Evolutionary conservation across 768 basidiomycete species (phyloP).

Genomic region (Calocera cornea): DNA sequence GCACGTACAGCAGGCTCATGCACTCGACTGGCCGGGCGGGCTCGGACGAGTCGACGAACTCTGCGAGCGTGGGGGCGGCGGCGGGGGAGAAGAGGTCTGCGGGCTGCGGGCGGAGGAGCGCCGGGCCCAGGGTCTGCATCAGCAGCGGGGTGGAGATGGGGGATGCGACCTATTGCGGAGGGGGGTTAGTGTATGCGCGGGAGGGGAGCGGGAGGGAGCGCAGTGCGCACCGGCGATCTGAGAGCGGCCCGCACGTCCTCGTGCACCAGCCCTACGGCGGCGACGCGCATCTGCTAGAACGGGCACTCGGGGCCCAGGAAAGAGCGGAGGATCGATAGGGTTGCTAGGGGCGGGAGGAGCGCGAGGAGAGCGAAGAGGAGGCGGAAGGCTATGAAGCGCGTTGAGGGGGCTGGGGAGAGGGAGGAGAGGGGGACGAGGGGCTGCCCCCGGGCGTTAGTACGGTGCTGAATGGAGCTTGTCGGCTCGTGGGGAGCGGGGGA

Average conservation of each 20-base stretch:
- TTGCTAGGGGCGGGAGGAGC: conserved; percentile 33
- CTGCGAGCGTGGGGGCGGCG: conserved; percentile 26
- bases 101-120: conserved; percentile 45
- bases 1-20: conserved; percentile 53
- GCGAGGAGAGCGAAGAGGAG: conserved; percentile 42
- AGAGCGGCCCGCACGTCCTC: conserved; percentile 47
- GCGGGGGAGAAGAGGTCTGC: conserved; percentile 38
- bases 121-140: conserved; percentile 43
- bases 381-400: conserved; percentile 49
- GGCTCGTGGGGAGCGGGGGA: too few relatives aligned
- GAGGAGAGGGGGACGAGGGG: conserved; percentile 43
- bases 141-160: conserved; percentile 44
- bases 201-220: conserved; percentile 14
- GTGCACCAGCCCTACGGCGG: conserved; percentile 54
- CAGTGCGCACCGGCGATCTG: neutral
- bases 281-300: conserved; percentile 54
- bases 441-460: too few relatives aligned
- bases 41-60: conserved; percentile 44
- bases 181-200: conserved; percentile 9
- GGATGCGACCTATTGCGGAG: conserved; percentile 18
- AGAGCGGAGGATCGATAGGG: conserved; percentile 42
- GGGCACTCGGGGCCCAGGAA: conserved; percentile 32
- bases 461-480: too few relatives aligned
- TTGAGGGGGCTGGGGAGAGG: conserved; percentile 43
- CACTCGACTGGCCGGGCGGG: conserved; percentile 49